Conservation (phyloP, 106 monocot species). For the Amphibolis antarctica region DNA sequence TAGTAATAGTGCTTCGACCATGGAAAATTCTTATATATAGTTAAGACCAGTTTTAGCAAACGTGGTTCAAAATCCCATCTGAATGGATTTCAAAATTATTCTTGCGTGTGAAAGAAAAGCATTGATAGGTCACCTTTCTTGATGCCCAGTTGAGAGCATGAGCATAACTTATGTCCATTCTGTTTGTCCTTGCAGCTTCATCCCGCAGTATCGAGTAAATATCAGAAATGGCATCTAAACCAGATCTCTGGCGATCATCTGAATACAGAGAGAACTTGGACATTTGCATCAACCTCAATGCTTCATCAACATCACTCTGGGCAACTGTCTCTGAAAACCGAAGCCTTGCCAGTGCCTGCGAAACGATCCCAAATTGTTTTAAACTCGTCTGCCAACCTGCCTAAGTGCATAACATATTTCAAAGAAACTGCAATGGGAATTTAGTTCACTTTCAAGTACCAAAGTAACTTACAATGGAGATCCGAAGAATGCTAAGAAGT, state of each 20-base stretch:
- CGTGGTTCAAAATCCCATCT: too few relatives aligned
- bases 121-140: constrained; percentile 60
- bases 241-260: constrained; percentile 85
- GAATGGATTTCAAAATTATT: background rate
- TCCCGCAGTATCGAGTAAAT: constrained; percentile 92
- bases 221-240: constrained; percentile 98
- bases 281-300: constrained; percentile 94
- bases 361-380: background rate
- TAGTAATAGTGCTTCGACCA: too few relatives aligned
- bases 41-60: too few relatives aligned
- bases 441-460: background rate
- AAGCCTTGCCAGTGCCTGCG: constrained; percentile 89
- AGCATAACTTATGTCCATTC: constrained; percentile 79
- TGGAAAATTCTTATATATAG: too few relatives aligned
- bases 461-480: constrained; percentile 67
- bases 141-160: constrained; percentile 97
- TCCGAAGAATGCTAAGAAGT: constrained; percentile 91
- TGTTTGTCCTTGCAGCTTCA: constrained; percentile 76
- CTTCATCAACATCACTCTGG: constrained; percentile 98
- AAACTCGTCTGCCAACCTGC: too few relatives aligned
- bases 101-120: background rate
- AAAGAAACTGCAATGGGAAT: too few relatives aligned
- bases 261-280: constrained; percentile 93
- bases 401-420: too few relatives aligned
- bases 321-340: constrained; percentile 81